A percentile compares a stretch with the other conserved stretches of the same genome.
phyloP scores from a whole-genome alignment of 2,329 filamentous ascomycete genomes.

The Metarhizium humberi region DNA sequence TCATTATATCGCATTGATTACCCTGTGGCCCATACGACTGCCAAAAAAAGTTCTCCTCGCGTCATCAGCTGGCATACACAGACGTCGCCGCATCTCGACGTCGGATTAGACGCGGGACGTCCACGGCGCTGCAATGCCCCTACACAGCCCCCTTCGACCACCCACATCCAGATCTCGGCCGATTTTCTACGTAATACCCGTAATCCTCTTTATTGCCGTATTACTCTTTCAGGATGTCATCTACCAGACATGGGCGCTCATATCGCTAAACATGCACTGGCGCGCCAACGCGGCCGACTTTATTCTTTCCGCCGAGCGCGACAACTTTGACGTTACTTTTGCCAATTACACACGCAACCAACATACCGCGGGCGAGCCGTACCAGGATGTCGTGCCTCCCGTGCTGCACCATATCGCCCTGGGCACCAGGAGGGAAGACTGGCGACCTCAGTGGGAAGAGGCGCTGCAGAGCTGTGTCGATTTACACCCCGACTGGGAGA shows the following conservation, averaged over 20 bases:
- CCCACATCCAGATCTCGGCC: not conserved
- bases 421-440: not conserved
- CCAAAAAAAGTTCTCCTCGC: not conserved
- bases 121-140: not conserved
- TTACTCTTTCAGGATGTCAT: conserved; percentile 9
- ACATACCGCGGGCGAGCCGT: not conserved
- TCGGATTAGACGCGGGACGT: not conserved
- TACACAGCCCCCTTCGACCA: not conserved
- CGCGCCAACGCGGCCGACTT: conserved; percentile 12
- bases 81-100: not conserved
- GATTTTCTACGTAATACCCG: conserved; percentile 1
- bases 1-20: not conserved
- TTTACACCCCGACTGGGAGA: not conserved
- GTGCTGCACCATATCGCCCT: not conserved
- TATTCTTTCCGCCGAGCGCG: conserved; percentile 16
- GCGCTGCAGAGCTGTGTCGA: not conserved
- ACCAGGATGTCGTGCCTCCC: not conserved
- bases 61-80: not conserved
- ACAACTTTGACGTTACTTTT: conserved; percentile 22
- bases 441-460: not conserved
- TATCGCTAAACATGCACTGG: conserved; percentile 17
- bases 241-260: conserved; percentile 19
- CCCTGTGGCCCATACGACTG: no score
- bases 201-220: conserved; percentile 4
- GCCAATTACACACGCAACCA: conserved; percentile 4